Conservation (phyloP, 75 land plant species). For the Chamaecyparis obtusa region DNA sequence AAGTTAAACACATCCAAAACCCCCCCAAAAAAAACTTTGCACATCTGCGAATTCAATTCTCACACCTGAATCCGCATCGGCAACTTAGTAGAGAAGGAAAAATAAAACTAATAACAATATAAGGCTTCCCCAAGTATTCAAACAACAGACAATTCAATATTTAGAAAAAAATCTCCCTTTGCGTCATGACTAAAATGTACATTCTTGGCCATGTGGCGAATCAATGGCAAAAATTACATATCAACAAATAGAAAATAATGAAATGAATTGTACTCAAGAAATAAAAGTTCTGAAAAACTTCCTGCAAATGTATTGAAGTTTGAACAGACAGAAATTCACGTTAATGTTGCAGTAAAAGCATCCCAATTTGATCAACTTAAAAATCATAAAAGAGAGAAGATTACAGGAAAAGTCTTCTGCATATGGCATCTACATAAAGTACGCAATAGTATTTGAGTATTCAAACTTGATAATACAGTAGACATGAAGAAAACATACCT, state of each 20-base stretch:
- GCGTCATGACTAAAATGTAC: background rate
- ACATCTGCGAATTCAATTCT: too few relatives aligned
- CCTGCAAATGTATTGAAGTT: background rate
- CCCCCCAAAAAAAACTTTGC: too few relatives aligned
- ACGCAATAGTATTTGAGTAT: background rate
- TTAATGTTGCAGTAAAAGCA: background rate
- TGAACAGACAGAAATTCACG: background rate
- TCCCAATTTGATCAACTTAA: background rate
- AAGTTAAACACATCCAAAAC: too few relatives aligned
- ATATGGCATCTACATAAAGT: background rate
- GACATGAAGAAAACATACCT: slow-evolving; percentile 45
- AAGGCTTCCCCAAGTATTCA: slow-evolving; percentile 3
- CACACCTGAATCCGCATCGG: too few relatives aligned
- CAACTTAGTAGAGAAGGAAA: too few relatives aligned
- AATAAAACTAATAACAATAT: slow-evolving; percentile 2
- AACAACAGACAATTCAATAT: background rate
- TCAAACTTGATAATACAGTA: background rate
- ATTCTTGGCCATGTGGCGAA: background rate
- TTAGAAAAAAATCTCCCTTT: background rate
- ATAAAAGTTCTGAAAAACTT: background rate
- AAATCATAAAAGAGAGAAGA: background rate
- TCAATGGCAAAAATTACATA: background rate
- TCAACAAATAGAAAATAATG: background rate
- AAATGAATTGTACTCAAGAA: background rate
- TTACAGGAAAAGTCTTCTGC: background rate